phyloP scores from a whole-genome alignment of 192 early-diverging fungal genomes.

The Helicostylum pulchrum region DNA sequence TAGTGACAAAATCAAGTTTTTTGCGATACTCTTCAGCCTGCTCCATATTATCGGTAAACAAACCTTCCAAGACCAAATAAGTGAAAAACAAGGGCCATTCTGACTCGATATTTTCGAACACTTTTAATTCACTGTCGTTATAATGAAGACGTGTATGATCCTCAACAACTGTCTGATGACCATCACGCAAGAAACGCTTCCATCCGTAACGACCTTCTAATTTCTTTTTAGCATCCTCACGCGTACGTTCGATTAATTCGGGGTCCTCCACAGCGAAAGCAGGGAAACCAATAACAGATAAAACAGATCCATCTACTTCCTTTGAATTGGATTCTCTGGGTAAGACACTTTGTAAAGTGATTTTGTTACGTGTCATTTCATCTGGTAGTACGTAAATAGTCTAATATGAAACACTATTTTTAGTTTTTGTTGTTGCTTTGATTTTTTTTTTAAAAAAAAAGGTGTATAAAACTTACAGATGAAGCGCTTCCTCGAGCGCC shows the following conservation, averaged over 20 bases:
- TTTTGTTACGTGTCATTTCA: conserved; percentile 79
- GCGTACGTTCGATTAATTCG: conserved; percentile 58
- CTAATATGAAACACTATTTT: conserved; percentile 25
- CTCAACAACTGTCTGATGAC: conserved; percentile 80
- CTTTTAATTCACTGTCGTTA: conserved; percentile 73
- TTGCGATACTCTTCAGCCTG: conserved; percentile 70
- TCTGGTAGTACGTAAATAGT: conserved; percentile 84
- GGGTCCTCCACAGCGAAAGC: conserved; percentile 79
- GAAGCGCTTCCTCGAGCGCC: conserved; percentile 72
- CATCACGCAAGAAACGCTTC: conserved; percentile 83
- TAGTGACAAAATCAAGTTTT: conserved; percentile 63
- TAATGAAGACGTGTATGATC: conserved; percentile 76
- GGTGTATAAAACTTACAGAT: conserved; percentile 50
- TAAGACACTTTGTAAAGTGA: conserved; percentile 71
- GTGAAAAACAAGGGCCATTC: conserved; percentile 92
- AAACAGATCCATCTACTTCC: conserved; percentile 80
- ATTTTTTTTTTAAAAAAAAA: not conserved
- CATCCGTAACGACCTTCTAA: conserved; percentile 78
- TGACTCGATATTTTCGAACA: conserved; percentile 82
- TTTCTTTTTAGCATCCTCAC: conserved; percentile 76
- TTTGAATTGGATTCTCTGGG: conserved; percentile 86
- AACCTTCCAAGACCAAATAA: conserved; percentile 79
- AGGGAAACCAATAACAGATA: conserved; percentile 86
- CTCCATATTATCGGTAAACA: conserved; percentile 63
- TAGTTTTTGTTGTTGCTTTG: not conserved